These are phyloP conservation scores for Paraleonurus japonicus DNA, from an alignment of 257 asterid genomes.

Conservation along the genomic window DNA sequence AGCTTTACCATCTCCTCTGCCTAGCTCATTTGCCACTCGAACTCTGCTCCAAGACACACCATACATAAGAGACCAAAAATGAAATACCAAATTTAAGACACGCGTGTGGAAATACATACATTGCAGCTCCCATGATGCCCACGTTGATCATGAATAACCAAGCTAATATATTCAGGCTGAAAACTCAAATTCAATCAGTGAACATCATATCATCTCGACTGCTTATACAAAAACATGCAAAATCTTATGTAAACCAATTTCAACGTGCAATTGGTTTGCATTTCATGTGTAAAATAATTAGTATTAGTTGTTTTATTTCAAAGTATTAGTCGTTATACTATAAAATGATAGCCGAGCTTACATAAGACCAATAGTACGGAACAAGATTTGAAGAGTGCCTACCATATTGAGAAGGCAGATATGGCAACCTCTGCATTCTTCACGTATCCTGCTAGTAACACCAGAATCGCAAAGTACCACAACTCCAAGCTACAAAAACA, in stretches of 20 bases:
- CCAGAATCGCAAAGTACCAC: constrained; percentile 46
- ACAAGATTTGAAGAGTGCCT: background rate
- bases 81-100: background rate
- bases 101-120: constrained; percentile 28
- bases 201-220: no score
- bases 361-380: no score
- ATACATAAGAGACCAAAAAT: no score
- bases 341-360: no score
- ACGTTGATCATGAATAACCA: constrained; percentile 52
- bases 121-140: constrained; percentile 59
- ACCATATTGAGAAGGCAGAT: constrained; percentile 48
- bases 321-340: no score
- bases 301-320: no score
- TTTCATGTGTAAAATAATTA: no score
- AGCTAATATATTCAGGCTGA: constrained; percentile 50
- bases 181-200: background rate
- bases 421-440: constrained; percentile 39
- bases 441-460: constrained; percentile 41
- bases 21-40: constrained; percentile 60
- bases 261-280: no score
- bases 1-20: constrained; percentile 60
- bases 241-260: background rate
- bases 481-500: constrained; percentile 36
- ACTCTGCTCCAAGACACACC: constrained; percentile 31
- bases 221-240: background rate